Evolutionary conservation across 257 asterid species (phyloP).

Genomic region (Solanum dulcamara): DNA sequence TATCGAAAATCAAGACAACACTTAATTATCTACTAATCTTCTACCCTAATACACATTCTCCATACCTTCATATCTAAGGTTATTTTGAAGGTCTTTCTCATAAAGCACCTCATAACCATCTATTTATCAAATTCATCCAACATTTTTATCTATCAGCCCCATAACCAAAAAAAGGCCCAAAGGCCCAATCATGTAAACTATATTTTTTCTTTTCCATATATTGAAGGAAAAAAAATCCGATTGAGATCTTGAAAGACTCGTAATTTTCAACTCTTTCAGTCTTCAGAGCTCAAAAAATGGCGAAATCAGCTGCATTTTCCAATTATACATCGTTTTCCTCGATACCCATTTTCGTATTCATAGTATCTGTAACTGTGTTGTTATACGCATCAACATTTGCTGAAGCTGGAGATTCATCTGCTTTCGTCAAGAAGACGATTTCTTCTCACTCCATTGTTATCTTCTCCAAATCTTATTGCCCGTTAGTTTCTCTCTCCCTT

Average conservation of each 20-base stretch:
- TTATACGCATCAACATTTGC: background rate
- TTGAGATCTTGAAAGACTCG: background rate
- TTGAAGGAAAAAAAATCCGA: background rate
- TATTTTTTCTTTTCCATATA: background rate
- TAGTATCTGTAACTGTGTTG: background rate
- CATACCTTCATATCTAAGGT: too few relatives aligned
- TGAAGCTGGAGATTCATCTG: conserved; percentile 5
- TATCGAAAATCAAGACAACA: too few relatives aligned
- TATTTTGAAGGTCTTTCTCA: background rate
- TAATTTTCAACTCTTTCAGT: background rate
- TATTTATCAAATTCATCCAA: background rate
- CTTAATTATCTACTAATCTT: too few relatives aligned
- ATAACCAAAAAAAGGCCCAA: background rate
- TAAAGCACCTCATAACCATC: background rate
- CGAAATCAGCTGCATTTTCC: background rate
- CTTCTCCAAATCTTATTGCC: conserved; percentile 95
- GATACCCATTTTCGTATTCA: background rate
- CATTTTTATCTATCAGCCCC: background rate
- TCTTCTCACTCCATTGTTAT: conserved; percentile 59
- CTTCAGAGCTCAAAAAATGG: conserved; percentile 9
- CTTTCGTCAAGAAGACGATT: conserved; percentile 52
- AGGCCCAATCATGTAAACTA: background rate
- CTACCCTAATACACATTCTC: too few relatives aligned
- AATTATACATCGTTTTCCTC: background rate
- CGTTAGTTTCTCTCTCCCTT: conserved; percentile 18